Conservation (phyloP, 805 yeast species). For the Starmerella sirachaensis region DNA sequence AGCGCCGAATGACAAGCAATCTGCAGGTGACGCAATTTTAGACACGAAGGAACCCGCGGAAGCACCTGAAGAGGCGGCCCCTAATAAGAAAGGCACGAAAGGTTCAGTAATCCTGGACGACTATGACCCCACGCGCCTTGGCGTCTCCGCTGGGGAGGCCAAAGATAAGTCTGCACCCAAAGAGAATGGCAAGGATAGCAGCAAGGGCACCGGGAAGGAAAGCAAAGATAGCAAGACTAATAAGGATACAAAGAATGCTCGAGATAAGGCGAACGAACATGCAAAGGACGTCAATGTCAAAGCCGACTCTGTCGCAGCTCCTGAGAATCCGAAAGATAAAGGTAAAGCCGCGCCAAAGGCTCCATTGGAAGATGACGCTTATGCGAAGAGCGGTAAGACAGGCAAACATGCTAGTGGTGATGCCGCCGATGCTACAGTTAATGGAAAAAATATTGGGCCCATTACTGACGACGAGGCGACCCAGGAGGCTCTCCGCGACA, state of each 20-base stretch:
- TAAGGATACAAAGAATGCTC: slow-evolving; percentile 1
- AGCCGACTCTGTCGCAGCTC: background rate
- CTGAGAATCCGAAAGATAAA: background rate
- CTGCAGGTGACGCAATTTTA: no score
- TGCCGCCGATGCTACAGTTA: background rate
- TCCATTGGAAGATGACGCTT: background rate
- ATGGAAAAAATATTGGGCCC: no score
- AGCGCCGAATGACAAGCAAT: slow-evolving; percentile 20
- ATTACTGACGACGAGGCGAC: background rate
- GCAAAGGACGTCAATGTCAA: slow-evolving; percentile 1
- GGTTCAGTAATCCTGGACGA: slow-evolving; percentile 29
- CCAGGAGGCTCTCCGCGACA: background rate
- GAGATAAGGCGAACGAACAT: no score
- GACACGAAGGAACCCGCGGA: no score
- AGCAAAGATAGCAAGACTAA: background rate
- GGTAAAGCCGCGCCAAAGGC: background rate
- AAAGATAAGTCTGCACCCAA: slow-evolving; percentile 5
- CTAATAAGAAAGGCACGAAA: slow-evolving; percentile 21
- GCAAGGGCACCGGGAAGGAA: background rate
- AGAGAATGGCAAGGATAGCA: background rate
- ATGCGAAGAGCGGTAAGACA: background rate
- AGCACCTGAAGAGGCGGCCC: no score
- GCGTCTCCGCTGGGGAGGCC: slow-evolving; percentile 24
- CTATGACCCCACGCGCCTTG: slow-evolving; percentile 29
- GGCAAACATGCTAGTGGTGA: background rate